Conservation (phyloP, 495 filamentous ascomycete genomes). For the Neurospora terricola region DNA sequence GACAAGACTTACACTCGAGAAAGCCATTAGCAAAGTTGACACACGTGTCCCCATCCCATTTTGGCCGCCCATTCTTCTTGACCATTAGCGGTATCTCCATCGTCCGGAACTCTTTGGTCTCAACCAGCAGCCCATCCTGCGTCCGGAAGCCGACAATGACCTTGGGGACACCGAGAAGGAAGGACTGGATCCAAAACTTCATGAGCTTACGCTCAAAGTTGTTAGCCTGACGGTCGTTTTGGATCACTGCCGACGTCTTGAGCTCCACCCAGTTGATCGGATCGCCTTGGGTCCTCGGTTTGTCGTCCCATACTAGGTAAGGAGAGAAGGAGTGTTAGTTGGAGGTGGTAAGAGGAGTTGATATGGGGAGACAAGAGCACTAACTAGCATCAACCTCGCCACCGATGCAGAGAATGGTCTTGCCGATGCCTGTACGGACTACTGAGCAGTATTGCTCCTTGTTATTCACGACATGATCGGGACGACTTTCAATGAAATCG, state of each 20-base stretch:
- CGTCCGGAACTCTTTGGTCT: slow-evolving; percentile 69
- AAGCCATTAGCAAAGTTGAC: slow-evolving; percentile 78
- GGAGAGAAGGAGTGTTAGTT: background rate
- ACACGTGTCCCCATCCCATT: slow-evolving; percentile 84
- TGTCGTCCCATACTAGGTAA: slow-evolving; percentile 66
- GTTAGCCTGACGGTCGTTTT: slow-evolving; percentile 50
- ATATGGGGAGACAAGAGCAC: slow-evolving; percentile 9
- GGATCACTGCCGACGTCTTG: slow-evolving; percentile 73
- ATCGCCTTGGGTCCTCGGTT: slow-evolving; percentile 51
- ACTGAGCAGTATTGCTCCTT: slow-evolving; percentile 90
- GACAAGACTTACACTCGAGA: slow-evolving; percentile 49
- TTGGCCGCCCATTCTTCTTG: slow-evolving; percentile 46
- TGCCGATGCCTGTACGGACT: slow-evolving; percentile 75
- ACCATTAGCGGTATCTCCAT: slow-evolving; percentile 63
- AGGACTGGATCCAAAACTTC: slow-evolving; percentile 95
- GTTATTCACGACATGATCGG: slow-evolving; percentile 65
- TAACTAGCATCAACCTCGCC: slow-evolving; percentile 88
- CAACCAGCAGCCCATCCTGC: slow-evolving; percentile 57
- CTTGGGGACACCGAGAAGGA: slow-evolving; percentile 82
- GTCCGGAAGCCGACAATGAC: slow-evolving; percentile 85
- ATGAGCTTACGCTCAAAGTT: slow-evolving; percentile 83
- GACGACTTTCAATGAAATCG: slow-evolving; percentile 67
- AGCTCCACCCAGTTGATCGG: slow-evolving; percentile 89
- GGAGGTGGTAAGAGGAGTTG: background rate
- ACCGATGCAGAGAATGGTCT: slow-evolving; percentile 62